Conservation (phyloP, 345 rosid species). For the Cardamine resedifolia region DNA sequence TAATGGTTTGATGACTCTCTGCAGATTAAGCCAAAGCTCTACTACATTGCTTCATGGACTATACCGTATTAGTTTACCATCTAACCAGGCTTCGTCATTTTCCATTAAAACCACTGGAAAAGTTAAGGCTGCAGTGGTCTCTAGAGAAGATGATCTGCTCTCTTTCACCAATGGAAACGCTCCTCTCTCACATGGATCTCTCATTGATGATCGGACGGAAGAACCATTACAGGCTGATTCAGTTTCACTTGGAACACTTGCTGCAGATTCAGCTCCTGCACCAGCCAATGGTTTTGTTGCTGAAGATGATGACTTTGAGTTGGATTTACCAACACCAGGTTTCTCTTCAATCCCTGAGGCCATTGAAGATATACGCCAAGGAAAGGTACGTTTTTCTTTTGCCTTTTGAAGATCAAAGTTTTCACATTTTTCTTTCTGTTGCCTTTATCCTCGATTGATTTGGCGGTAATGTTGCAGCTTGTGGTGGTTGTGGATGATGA, state of each 20-base stretch:
- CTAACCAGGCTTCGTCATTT: conserved; percentile 36
- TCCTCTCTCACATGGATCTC: conserved; percentile 34
- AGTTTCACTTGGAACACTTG: conserved; percentile 44
- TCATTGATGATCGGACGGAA: conserved; percentile 33
- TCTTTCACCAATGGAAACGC: conserved; percentile 45
- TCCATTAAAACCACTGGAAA: conserved; percentile 39
- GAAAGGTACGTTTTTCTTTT: conserved; percentile 59
- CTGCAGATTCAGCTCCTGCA: conserved; percentile 46
- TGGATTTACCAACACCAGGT: conserved; percentile 70
- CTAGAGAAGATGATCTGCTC: conserved; percentile 61
- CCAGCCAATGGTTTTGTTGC: conserved; percentile 43
- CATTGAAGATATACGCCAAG: conserved; percentile 84
- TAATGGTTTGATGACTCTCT: conserved; percentile 25
- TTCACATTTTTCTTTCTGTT: not conserved
- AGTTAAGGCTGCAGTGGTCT: conserved; percentile 53
- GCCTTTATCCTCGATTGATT: not conserved
- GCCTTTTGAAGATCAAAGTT: not conserved
- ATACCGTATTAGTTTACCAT: conserved; percentile 36
- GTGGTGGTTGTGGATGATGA: conserved; percentile 94
- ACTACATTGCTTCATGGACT: conserved; percentile 49
- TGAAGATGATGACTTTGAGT: conserved; percentile 64
- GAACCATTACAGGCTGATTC: conserved; percentile 44
- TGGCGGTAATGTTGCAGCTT: conserved; percentile 51
- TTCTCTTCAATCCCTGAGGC: conserved; percentile 84
- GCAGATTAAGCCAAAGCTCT: conserved; percentile 46